These are phyloP conservation scores for Carpinus viminea DNA, from an alignment of 306 rosid genomes.

Conservation along the genomic window DNA sequence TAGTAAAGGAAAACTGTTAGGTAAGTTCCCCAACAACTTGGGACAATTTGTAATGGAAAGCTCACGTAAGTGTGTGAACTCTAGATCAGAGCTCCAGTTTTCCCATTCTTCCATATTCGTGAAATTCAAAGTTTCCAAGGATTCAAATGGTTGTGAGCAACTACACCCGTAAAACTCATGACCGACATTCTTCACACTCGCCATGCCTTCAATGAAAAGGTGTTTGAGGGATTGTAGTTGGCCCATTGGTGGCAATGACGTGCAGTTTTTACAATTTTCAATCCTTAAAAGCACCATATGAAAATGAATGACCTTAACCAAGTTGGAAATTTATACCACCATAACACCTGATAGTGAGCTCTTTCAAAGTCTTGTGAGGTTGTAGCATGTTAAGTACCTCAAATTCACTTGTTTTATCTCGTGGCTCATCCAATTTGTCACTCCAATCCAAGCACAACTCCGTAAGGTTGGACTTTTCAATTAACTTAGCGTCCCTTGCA, in stretches of 20 bases:
- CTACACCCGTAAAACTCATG: conserved; percentile 13
- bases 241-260: conserved; percentile 1
- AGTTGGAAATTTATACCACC: background rate
- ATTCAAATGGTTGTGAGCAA: background rate
- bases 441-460: background rate
- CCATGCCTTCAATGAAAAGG: background rate
- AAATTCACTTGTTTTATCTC: too few species aligned
- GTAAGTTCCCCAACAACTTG: background rate
- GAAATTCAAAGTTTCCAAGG: background rate
- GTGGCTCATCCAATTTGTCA: background rate
- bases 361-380: background rate
- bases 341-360: background rate
- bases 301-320: conserved; percentile 13
- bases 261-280: background rate
- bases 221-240: background rate
- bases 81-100: background rate
- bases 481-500: conserved; percentile 3
- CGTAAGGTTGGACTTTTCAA: background rate
- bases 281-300: background rate
- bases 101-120: conserved; percentile 2
- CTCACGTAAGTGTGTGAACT: background rate
- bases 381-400: background rate
- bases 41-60: background rate
- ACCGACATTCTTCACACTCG: background rate
- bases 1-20: background rate